A percentile compares a stretch with the other conserved stretches of the same genome.
Conservation (phyloP, 2,329 filamentous ascomycete genomes). For the Pestalotiopsis fici region DNA sequence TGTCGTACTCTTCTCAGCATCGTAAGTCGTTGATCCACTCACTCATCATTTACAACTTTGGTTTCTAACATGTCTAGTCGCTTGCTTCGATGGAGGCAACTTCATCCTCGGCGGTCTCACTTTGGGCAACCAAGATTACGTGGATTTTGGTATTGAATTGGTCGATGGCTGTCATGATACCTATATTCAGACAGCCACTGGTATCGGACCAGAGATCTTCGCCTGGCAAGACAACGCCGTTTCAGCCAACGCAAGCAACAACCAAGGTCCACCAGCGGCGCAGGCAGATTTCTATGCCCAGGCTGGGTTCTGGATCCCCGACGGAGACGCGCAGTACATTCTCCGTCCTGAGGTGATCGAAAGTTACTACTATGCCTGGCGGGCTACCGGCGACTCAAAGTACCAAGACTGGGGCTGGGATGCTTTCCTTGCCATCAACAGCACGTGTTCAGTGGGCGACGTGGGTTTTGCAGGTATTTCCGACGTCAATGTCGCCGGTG, state of each 20-base stretch:
- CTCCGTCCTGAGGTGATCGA: conserved; percentile 83
- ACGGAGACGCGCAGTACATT: conserved; percentile 56
- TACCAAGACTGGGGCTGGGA: conserved; percentile 88
- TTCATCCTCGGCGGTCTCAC: conserved; percentile 80
- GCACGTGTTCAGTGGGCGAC: conserved; percentile 61
- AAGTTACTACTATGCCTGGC: conserved; percentile 84
- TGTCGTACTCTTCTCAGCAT: conserved; percentile 49
- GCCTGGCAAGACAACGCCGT: conserved; percentile 54
- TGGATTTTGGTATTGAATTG: conserved; percentile 73
- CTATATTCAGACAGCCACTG: conserved; percentile 67
- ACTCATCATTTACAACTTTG: background rate
- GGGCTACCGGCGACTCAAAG: conserved; percentile 71
- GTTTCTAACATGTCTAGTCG: conserved; percentile 48
- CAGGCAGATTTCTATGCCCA: conserved; percentile 62
- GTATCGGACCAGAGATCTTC: conserved; percentile 77
- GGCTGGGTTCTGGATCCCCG: conserved; percentile 70
- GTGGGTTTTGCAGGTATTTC: conserved; percentile 64
- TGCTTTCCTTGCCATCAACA: conserved; percentile 69
- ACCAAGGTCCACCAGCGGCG: conserved; percentile 40
- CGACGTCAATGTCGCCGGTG: conserved; percentile 65
- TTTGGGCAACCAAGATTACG: conserved; percentile 65
- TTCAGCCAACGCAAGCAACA: conserved; percentile 36
- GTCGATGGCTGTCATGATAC: conserved; percentile 74
- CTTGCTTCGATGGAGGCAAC: conserved; percentile 83
- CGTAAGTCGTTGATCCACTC: conserved; percentile 34